Evolutionary conservation across 805 yeast genomes (phyloP).

Genomic region (Teunomyces pallodes): DNA sequence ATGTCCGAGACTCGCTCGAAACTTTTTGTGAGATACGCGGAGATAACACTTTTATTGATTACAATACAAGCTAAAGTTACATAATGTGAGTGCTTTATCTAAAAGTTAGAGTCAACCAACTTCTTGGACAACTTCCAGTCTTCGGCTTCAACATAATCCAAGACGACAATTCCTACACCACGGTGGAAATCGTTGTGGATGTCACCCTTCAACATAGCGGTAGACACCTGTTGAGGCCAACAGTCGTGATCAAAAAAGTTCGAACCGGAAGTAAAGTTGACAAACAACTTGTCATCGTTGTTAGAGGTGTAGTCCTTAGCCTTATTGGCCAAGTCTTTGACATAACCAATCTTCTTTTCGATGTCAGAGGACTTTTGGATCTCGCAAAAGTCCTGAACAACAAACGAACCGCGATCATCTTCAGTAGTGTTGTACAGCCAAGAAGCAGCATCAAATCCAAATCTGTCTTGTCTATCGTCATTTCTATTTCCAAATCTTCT

Average conservation of each 20-base stretch:
- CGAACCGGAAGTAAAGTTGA: slow-evolving; percentile 73
- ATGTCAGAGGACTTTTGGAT: slow-evolving; percentile 52
- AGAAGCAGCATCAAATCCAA: slow-evolving; percentile 65
- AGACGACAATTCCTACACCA: slow-evolving; percentile 62
- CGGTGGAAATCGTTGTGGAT: slow-evolving; percentile 48
- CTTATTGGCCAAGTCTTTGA: slow-evolving; percentile 51
- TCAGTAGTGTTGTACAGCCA: slow-evolving; percentile 67
- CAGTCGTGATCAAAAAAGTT: slow-evolving; percentile 67
- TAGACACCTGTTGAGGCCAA: slow-evolving; percentile 71
- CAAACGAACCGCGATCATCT: slow-evolving; percentile 60
- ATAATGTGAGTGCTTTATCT: neutral
- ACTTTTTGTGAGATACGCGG: neutral
- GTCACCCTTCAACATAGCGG: slow-evolving; percentile 43
- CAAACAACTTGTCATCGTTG: slow-evolving; percentile 53
- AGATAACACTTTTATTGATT: neutral
- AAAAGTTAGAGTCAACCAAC: slow-evolving; percentile 52
- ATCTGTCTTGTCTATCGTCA: slow-evolving; percentile 38
- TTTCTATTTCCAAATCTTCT: slow-evolving; percentile 68
- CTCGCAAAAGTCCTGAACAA: slow-evolving; percentile 76
- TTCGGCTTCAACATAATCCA: slow-evolving; percentile 64
- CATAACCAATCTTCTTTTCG: slow-evolving; percentile 52
- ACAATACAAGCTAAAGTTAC: neutral
- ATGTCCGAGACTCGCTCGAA: neutral
- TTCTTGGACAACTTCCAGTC: slow-evolving; percentile 56
- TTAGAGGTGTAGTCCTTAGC: slow-evolving; percentile 50